Evolutionary conservation across 768 basidiomycete genomes (phyloP).

Genomic region (Suillus hirtellus): DNA sequence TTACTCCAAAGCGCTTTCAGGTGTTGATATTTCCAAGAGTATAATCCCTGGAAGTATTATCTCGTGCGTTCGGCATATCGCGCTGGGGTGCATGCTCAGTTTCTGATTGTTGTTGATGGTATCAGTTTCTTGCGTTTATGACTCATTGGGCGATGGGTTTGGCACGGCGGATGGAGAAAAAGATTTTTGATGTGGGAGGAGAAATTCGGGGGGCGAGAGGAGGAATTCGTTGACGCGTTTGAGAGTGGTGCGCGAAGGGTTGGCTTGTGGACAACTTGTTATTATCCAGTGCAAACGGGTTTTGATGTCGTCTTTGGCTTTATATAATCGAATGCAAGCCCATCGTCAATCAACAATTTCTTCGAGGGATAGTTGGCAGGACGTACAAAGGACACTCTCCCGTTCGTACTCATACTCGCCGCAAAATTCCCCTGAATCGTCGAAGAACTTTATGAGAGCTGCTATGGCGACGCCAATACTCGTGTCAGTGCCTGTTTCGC

Average conservation of each 20-base stretch:
- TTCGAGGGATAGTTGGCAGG: background rate
- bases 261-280: constrained; percentile 67
- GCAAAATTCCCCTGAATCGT: constrained; percentile 44
- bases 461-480: constrained; percentile 65
- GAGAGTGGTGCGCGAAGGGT: constrained; percentile 81
- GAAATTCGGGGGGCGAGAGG: constrained; percentile 41
- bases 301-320: constrained; percentile 64
- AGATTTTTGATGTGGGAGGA: background rate
- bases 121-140: constrained; percentile 27
- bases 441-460: constrained; percentile 59
- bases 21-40: constrained; percentile 60
- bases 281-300: constrained; percentile 87
- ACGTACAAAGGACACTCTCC: constrained; percentile 24
- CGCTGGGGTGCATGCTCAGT: constrained; percentile 55
- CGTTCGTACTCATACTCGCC: constrained; percentile 8
- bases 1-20: constrained; percentile 74
- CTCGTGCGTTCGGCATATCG: constrained; percentile 74
- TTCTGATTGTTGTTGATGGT: constrained; percentile 63
- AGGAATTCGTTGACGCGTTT: constrained; percentile 78
- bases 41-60: constrained; percentile 62
- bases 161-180: background rate
- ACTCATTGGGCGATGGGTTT: background rate
- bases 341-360: background rate
- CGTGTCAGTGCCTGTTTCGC: constrained; percentile 58
- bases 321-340: constrained; percentile 1